Evolutionary conservation across 495 filamentous ascomycete species (phyloP).

Genomic region (Podospora sp.): DNA sequence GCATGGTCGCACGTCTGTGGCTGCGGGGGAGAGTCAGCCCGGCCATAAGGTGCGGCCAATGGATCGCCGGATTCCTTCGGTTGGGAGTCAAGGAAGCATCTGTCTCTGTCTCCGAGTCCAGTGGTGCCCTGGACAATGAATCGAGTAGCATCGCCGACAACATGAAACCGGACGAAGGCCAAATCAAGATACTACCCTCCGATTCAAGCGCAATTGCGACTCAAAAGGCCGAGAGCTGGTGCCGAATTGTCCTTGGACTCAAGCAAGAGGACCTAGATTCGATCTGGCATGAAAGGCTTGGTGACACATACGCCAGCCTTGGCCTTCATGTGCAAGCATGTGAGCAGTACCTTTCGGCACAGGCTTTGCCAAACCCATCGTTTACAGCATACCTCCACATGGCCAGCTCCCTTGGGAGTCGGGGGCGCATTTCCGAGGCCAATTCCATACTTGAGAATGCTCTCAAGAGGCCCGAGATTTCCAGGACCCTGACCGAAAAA

Average conservation of each 20-base stretch:
- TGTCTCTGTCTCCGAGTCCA: neutral
- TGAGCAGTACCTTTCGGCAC: neutral
- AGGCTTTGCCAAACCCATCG: slow-evolving; percentile 1
- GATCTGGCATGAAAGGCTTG: neutral
- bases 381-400: neutral
- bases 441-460: neutral
- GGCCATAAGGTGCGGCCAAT: neutral
- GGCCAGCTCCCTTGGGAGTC: neutral
- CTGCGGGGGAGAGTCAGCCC: neutral
- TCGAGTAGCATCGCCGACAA: too few relatives aligned
- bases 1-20: neutral
- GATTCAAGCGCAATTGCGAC: neutral
- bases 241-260: neutral
- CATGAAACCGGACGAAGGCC: neutral
- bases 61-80: neutral
- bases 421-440: neutral
- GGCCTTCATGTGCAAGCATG: neutral
- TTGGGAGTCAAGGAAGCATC: neutral
- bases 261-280: neutral
- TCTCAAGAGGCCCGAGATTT: neutral
- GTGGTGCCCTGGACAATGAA: neutral
- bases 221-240: neutral
- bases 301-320: neutral
- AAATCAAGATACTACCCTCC: neutral
- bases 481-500: neutral